These are phyloP conservation scores for Candida koratica DNA, from an alignment of 805 yeast species.

Conservation along the genomic window DNA sequence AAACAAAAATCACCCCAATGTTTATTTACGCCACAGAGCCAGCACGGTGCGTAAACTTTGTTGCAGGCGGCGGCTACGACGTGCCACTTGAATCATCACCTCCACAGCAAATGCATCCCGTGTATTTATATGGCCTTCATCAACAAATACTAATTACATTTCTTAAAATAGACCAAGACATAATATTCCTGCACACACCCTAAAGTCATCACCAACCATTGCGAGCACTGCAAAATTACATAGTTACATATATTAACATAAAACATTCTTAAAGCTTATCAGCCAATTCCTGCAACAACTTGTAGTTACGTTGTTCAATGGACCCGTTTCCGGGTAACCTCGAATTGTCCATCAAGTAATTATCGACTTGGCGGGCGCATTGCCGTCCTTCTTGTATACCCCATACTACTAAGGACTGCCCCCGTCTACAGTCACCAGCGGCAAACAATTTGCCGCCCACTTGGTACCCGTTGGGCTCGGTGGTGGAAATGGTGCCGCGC, in stretches of 20 bases:
- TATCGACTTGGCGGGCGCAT: slow-evolving; percentile 92
- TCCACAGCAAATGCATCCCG: too few relatives aligned
- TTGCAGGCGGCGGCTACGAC: too few relatives aligned
- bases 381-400: slow-evolving; percentile 99
- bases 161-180: slow-evolving; percentile 3
- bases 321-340: slow-evolving; percentile 93
- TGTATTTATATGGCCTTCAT: too few relatives aligned
- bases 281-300: slow-evolving; percentile 71
- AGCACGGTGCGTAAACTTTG: too few relatives aligned
- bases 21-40: neutral
- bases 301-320: slow-evolving; percentile 79
- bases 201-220: too few relatives aligned
- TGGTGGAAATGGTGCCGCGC: slow-evolving; percentile 79
- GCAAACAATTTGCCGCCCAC: slow-evolving; percentile 75
- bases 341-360: slow-evolving; percentile 69
- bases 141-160: slow-evolving; percentile 6
- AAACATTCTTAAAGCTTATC: slow-evolving; percentile 44
- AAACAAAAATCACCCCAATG: neutral
- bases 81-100: too few relatives aligned
- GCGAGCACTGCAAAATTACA: neutral
- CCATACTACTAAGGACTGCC: slow-evolving; percentile 97
- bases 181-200: slow-evolving; percentile 4
- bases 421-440: slow-evolving; percentile 99
- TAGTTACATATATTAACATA: slow-evolving; percentile 2
- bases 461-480: slow-evolving; percentile 59